phyloP scores from a whole-genome alignment of 2,329 filamentous ascomycete genomes.

The Dothideomycetes sp. region DNA sequence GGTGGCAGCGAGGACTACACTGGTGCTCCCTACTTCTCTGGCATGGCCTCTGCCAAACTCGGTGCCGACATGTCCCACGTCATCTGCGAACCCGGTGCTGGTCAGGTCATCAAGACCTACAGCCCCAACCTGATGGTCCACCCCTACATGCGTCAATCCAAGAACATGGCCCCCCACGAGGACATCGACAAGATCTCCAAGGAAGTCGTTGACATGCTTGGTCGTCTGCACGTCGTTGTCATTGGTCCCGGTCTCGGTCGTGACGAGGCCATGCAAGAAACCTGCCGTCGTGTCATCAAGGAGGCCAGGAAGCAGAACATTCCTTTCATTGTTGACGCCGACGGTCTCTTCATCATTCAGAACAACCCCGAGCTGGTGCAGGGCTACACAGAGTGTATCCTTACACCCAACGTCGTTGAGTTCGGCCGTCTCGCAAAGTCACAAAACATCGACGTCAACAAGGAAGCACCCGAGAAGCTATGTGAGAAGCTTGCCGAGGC shows the following conservation, averaged over 20 bases:
- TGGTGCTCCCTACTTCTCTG: conserved; percentile 94
- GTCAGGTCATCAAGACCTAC: conserved; percentile 85
- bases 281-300: conserved; percentile 66
- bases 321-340: conserved; percentile 84
- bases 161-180: conserved; percentile 46
- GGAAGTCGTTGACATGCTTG: conserved; percentile 68
- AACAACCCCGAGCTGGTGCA: conserved; percentile 65
- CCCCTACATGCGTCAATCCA: conserved; percentile 78
- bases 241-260: conserved; percentile 87
- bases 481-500: conserved; percentile 62
- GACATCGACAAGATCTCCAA: conserved; percentile 54
- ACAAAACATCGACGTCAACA: conserved; percentile 54
- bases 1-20: conserved; percentile 95
- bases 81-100: conserved; percentile 86
- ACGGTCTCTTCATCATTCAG: conserved; percentile 72
- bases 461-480: conserved; percentile 46
- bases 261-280: conserved; percentile 82
- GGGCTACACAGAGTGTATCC: conserved; percentile 73
- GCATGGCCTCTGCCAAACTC: conserved; percentile 86
- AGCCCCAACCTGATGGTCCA: conserved; percentile 98
- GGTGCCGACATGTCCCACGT: conserved; percentile 93
- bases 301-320: conserved; percentile 64
- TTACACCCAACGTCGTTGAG: conserved; percentile 93
- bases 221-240: conserved; percentile 83
- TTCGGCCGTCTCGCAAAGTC: conserved; percentile 74